Evolutionary conservation across 2,329 filamentous ascomycete species (phyloP).

Genomic region (Diplodia scrobiculata): DNA sequence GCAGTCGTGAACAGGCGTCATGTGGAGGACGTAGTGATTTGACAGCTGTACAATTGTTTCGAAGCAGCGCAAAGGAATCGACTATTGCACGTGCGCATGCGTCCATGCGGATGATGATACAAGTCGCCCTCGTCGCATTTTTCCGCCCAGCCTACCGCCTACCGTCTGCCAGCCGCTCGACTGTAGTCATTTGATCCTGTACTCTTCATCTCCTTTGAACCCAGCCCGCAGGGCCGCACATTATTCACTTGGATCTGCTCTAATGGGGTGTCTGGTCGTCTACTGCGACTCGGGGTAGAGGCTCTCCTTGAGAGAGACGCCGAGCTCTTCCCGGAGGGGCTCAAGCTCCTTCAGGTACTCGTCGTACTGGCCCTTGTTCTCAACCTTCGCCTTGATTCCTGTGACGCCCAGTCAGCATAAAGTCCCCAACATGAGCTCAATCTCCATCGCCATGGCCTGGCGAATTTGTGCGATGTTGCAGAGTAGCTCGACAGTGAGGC

Average conservation of each 20-base stretch:
- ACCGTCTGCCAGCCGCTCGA: constrained; percentile 13
- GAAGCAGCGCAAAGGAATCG: constrained; percentile 23
- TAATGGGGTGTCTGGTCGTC: background rate
- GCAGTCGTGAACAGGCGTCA: background rate
- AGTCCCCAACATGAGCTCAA: background rate
- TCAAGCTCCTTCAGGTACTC: constrained; percentile 94
- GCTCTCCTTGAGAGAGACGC: constrained; percentile 86
- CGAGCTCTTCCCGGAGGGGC: constrained; percentile 88
- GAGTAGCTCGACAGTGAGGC: background rate
- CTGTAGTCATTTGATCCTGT: constrained; percentile 5
- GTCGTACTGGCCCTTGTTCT: constrained; percentile 97
- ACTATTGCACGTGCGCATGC: constrained; percentile 26
- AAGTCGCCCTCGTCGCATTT: constrained; percentile 18
- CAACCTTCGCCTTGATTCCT: constrained; percentile 99
- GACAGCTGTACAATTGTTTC: constrained; percentile 29
- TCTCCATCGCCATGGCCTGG: background rate
- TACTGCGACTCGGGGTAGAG: constrained; percentile 67
- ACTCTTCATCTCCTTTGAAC: constrained; percentile 5
- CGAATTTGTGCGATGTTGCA: background rate
- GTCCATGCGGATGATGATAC: constrained; percentile 28
- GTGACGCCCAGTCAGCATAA: constrained; percentile 28
- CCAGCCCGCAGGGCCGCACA: constrained; percentile 15
- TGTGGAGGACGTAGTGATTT: background rate
- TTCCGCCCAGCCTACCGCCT: constrained; percentile 15
- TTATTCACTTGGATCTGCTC: constrained; percentile 12